phyloP scores from a whole-genome alignment of 805 yeast genomes.

The Cyberlindnera suaveolens region DNA sequence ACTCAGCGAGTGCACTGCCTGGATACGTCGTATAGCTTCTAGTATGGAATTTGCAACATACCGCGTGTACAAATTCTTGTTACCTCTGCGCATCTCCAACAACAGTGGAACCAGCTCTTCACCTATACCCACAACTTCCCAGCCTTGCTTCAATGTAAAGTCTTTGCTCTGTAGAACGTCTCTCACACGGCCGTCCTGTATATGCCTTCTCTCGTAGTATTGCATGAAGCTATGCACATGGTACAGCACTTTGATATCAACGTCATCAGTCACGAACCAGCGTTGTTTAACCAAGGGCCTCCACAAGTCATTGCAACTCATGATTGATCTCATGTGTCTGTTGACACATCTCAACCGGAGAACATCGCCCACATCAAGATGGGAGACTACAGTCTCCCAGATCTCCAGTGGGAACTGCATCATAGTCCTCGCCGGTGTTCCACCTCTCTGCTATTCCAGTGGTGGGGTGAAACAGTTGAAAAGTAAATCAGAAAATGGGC shows the following conservation, averaged over 20 bases:
- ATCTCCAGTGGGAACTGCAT: slow-evolving; percentile 13
- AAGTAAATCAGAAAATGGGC: too few species aligned
- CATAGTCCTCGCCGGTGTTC: too few species aligned
- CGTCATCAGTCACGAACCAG: slow-evolving; percentile 15
- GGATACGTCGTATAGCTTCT: slow-evolving; percentile 6
- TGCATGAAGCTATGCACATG: not conserved
- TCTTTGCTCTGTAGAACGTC: not conserved
- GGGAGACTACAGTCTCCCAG: slow-evolving; percentile 9
- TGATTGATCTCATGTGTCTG: not conserved
- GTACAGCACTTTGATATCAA: not conserved
- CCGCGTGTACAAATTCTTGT: slow-evolving; percentile 7
- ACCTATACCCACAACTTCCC: slow-evolving; percentile 3
- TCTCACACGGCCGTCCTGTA: slow-evolving; percentile 1
- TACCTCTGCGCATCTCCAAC: slow-evolving; percentile 4
- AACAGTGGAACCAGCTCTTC: slow-evolving; percentile 10
- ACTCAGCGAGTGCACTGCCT: not conserved
- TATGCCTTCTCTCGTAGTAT: slow-evolving; percentile 5
- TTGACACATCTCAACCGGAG: slow-evolving; percentile 8
- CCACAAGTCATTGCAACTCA: slow-evolving; percentile 16
- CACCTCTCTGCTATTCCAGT: too few species aligned
- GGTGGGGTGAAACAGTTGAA: too few species aligned
- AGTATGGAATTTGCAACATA: slow-evolving; percentile 8
- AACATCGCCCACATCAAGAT: slow-evolving; percentile 7
- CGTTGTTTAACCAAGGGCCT: slow-evolving; percentile 2
- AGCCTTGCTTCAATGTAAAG: slow-evolving; percentile 6